These are phyloP conservation scores for Hevea brasiliensis DNA, from an alignment of 345 rosid species.

Conservation along the genomic window DNA sequence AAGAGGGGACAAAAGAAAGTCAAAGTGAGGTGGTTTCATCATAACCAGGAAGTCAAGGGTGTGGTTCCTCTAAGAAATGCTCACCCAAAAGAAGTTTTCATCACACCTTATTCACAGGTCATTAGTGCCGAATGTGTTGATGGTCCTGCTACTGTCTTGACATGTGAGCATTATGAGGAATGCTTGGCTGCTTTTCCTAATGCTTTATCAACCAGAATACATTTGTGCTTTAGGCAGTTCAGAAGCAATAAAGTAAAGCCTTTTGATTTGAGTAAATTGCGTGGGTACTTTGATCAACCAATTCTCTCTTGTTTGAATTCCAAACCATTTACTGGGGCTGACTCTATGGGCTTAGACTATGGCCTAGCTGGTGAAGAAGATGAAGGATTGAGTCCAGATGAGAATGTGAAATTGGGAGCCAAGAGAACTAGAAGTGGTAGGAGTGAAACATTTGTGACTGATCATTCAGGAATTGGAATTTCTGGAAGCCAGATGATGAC, in stretches of 20 bases:
- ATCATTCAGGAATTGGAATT: conserved; percentile 33
- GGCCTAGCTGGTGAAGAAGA: conserved; percentile 54
- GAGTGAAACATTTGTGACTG: conserved; percentile 37
- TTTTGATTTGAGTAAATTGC: conserved; percentile 79
- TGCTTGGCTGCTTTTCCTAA: conserved; percentile 62
- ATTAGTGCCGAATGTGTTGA: conserved; percentile 96
- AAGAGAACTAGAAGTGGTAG: conserved; percentile 62
- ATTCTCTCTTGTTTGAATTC: conserved; percentile 66
- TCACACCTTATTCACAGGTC: conserved; percentile 89
- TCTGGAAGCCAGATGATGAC: conserved; percentile 30
- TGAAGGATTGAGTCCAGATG: conserved; percentile 51
- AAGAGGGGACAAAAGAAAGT: conserved; percentile 90
- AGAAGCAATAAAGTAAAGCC: conserved; percentile 74
- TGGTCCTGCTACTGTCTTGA: conserved; percentile 82
- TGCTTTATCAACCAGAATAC: conserved; percentile 56
- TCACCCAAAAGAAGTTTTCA: conserved; percentile 91
- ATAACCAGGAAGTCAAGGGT: conserved; percentile 83
- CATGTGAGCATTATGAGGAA: conserved; percentile 73
- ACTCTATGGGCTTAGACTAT: conserved; percentile 35
- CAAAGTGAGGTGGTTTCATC: conserved; percentile 97
- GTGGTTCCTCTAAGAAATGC: conserved; percentile 62
- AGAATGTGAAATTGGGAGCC: conserved; percentile 53
- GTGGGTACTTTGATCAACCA: conserved; percentile 82
- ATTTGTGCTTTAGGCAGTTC: conserved; percentile 83
- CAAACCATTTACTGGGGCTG: conserved; percentile 41